Evolutionary conservation across 2,329 filamentous ascomycete species (phyloP), one percentile per base, ranked within the genome.

Genomic region (Niveomyces coronatus): DNA sequence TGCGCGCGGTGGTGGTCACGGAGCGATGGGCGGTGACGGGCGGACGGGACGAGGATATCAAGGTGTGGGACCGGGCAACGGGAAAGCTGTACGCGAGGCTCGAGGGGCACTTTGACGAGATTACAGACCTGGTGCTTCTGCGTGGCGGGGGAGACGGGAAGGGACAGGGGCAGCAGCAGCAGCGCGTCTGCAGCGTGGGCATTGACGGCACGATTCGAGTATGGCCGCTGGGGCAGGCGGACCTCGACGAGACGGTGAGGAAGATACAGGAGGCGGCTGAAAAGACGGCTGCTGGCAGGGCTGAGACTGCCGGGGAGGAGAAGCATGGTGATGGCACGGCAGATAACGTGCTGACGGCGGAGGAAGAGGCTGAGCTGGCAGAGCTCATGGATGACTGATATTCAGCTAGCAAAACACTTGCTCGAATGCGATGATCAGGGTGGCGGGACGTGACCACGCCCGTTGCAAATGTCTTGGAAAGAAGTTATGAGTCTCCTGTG

Each of bases 321-420:
- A n/a, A n/a, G n/a, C n/a, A n/a, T n/a, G n/a, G 22, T 11, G 22
- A 24, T 11, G 22, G 22, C 22, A 24, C 20, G 9, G 35, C 28
- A 10, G 53, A 55, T 47, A 58, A 58, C 23, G 44, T 79, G 53
- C 64, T 95, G 60, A 94, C 87, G 5, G 82, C 76, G 10, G 89
- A 96, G 49, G 91, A 98, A 57, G 89, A 96, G 59, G 81, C 83
- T 4, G 91, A 96, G 58, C 67, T 98, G 46, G 88, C 86, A 11
- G 91, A 88, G 46, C 62, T 98, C 55, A 85, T 98, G 85, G 85
- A 80, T 45, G 79, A 85, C 45, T 71, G 58, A 46, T 40, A 24
- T 9, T 5, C 17, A 19, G 20, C 6, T 17, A 32, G 13, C 13
- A 18, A 11, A 32, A 3, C 10, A 14, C 10, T n/a, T n/a, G n/a